Conservation (phyloP, 176 grass and related monocot species). For the Hordeum vulgare region MorexV3_pseudomolecules_assembly NC_058519.1:584293497-584293996, state of each 20-base stretch:
- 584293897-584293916: background rate
- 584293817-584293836: slow-evolving; percentile 29
- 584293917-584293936: background rate
- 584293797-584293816: slow-evolving; percentile 92
- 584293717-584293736: slow-evolving; percentile 72
- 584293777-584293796: slow-evolving; percentile 80
- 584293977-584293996: slow-evolving; percentile 9
- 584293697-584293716: slow-evolving; percentile 66
- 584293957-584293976: too few relatives aligned
- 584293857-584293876: background rate
- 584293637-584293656: slow-evolving; percentile 44
- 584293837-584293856: slow-evolving; percentile 68
- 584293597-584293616: slow-evolving; percentile 82
- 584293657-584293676: slow-evolving; percentile 52
- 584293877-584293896: background rate
- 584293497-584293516: slow-evolving; percentile 36
- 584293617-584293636: slow-evolving; percentile 78
- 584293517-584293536: slow-evolving; percentile 31
- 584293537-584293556: slow-evolving; percentile 72
- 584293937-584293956: background rate
- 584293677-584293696: slow-evolving; percentile 43
- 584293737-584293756: slow-evolving; percentile 57
- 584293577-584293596: slow-evolving; percentile 72
- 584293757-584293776: slow-evolving; percentile 70
- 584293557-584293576: slow-evolving; percentile 89